Evolutionary conservation across 768 basidiomycete genomes (phyloP).

Genomic region (Daedaleopsis sinensis): DNA sequence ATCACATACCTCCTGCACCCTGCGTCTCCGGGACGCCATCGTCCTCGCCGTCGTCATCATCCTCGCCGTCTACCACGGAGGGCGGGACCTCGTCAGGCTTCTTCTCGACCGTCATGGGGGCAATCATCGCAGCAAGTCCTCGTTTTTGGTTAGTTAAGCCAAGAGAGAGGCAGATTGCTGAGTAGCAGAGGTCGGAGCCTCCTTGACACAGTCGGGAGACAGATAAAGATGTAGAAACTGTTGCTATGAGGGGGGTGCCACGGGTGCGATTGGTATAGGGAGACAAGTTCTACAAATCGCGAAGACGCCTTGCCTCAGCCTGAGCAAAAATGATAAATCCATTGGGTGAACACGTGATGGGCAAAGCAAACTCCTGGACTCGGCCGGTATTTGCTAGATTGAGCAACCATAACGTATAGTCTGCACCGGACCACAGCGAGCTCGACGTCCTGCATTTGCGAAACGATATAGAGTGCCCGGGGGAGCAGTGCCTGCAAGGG

Average conservation of each 20-base stretch:
- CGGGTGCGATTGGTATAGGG: neutral
- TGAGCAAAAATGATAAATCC: neutral
- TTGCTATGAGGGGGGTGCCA: too few species aligned
- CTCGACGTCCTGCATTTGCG: too few species aligned
- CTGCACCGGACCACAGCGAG: too few species aligned
- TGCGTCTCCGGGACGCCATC: conserved; percentile 27
- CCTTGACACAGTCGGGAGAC: too few species aligned
- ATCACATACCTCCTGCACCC: conserved; percentile 25
- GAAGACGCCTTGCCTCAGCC: neutral
- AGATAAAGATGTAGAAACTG: too few species aligned
- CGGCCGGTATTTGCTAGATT: too few species aligned
- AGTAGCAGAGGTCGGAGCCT: too few species aligned
- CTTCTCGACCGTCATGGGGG: conserved; percentile 9
- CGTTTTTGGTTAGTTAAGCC: too few species aligned
- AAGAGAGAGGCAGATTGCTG: neutral
- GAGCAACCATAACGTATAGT: too few species aligned
- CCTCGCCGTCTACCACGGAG: conserved; percentile 24
- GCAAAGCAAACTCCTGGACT: neutral
- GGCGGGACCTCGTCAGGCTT: conserved; percentile 27
- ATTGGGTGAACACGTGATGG: neutral
- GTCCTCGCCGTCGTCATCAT: conserved; percentile 32
- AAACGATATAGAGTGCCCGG: too few species aligned
- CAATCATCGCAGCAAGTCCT: conserved; percentile 19
- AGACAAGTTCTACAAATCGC: neutral
- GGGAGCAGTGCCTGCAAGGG: too few species aligned